phyloP scores from a whole-genome alignment of 2,329 filamentous ascomycete genomes.

The Tolypocladium cylindrosporum region DNA sequence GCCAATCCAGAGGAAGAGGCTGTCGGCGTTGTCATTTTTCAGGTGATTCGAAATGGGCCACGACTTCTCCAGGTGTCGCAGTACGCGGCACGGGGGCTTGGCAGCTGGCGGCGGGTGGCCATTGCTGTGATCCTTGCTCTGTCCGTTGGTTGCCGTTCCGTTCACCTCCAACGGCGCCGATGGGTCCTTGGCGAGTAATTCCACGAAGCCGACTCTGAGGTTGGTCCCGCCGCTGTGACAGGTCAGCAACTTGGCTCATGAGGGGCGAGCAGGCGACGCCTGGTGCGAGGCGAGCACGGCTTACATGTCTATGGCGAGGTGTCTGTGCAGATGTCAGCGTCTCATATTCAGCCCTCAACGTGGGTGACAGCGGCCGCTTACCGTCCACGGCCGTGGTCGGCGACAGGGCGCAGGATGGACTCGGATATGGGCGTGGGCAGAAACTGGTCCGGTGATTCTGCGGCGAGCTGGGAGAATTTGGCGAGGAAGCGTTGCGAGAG shows the following conservation, averaged over 20 bases:
- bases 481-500: slow-evolving; percentile 37
- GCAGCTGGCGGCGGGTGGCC: slow-evolving; percentile 2
- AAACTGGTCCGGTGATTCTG: slow-evolving; percentile 45
- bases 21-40: slow-evolving; percentile 64
- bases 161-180: slow-evolving; percentile 1
- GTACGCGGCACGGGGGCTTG: slow-evolving; percentile 29
- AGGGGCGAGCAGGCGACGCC: background rate
- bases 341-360: background rate
- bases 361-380: slow-evolving; percentile 22
- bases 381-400: slow-evolving; percentile 33
- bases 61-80: slow-evolving; percentile 54
- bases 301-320: slow-evolving; percentile 58
- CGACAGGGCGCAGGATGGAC: slow-evolving; percentile 41
- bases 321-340: slow-evolving; percentile 26
- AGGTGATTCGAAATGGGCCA: slow-evolving; percentile 68
- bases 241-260: background rate
- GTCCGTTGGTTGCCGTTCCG: slow-evolving; percentile 4
- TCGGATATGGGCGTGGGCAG: slow-evolving; percentile 52
- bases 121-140: background rate
- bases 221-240: slow-evolving; percentile 54
- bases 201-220: slow-evolving; percentile 57
- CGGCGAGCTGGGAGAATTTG: slow-evolving; percentile 40
- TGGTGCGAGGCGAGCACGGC: slow-evolving; percentile 11
- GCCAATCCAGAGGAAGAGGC: slow-evolving; percentile 75
- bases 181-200: slow-evolving; percentile 36